Base-by-base conservation (phyloP, 2,329 filamentous ascomycete species). In the Zalaria obscura region DNA sequence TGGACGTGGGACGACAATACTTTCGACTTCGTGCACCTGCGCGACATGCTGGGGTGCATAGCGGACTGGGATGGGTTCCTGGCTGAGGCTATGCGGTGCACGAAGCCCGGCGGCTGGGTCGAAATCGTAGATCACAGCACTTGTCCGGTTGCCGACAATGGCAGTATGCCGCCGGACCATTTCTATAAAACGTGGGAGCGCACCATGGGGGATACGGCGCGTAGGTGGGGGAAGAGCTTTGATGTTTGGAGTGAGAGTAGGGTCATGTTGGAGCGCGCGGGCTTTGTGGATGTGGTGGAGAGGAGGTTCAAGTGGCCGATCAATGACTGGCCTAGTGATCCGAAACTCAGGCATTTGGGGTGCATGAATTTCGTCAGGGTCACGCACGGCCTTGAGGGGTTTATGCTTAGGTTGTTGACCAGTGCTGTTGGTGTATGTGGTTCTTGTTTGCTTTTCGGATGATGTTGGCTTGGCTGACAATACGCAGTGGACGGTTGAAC, bases 1-100 rank as follows among this genome's bases (percentile, higher is more conserved):
- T 69, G 65, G 65, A 62, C 59, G 0, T 63, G 52, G 45, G 47
- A 50, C 1, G 46, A 52, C 3, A 49, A 57, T 27, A 46, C 49
- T n/a, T 60, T 63, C 36, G 66, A 69, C 50, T 66, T 66, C 44
- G 61, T 69, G 36, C 65, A 70, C 47, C 52, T 66, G 10, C 63
- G 66, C 39, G 61, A 63, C 38, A 51, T 69, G 25, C 65, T 63
- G 40, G 66, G 67, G 8, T 63, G 59, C 41, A 60, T 70, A 11
- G 56, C 60, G 1, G 65, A 69, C 45, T 69, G 66, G 65, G 56
- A 62, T 41, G 57, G 57, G 41, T 64, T 69, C 47, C 63, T 55
- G 40, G 40, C 50, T 35, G 55, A 59, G 44, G 55, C 54, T 3
- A 47, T 43, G 26, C 39, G 37, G 5, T 43, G 40, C 39, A 58